Evolutionary conservation across 2,329 filamentous ascomycete species (phyloP).

Genomic region (Chrysoporthe deuterocubensis): DNA sequence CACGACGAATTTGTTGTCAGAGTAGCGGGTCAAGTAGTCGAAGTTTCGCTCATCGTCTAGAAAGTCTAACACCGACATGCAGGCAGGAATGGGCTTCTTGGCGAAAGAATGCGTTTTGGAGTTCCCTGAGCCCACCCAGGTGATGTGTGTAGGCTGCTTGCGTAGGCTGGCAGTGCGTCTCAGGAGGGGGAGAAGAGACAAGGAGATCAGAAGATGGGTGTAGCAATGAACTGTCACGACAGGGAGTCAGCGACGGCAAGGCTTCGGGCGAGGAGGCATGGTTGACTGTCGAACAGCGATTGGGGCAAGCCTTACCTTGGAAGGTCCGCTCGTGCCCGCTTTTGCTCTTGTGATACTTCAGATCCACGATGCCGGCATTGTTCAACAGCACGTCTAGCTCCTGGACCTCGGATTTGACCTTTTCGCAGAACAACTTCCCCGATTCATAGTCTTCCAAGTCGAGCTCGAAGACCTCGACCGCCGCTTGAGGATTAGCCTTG

Average conservation of each 20-base stretch:
- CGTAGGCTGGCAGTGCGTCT: background rate
- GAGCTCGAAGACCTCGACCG: background rate
- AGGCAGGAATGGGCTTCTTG: background rate
- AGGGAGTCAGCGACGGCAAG: background rate
- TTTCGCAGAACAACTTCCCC: background rate
- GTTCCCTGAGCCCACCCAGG: background rate
- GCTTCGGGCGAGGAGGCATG: background rate
- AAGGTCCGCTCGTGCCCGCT: background rate
- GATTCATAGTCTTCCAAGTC: background rate
- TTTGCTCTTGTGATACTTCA: background rate
- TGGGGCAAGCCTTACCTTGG: background rate
- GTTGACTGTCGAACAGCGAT: no score
- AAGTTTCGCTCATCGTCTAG: background rate
- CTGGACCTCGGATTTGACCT: background rate
- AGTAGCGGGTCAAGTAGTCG: background rate
- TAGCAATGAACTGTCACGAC: background rate
- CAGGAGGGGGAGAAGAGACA: background rate
- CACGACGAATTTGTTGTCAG: background rate
- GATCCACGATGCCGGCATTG: constrained; percentile 3
- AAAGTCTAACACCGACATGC: background rate
- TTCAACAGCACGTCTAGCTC: constrained; percentile 3
- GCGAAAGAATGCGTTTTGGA: background rate
- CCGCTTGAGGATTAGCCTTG: background rate
- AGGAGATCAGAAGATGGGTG: constrained; percentile 1
- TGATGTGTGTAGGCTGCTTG: background rate